Evolutionary conservation across 176 grass and related monocot genomes (phyloP), one percentile per base, ranked within the genome.

Genomic region (Hordeum marinum): DNA sequence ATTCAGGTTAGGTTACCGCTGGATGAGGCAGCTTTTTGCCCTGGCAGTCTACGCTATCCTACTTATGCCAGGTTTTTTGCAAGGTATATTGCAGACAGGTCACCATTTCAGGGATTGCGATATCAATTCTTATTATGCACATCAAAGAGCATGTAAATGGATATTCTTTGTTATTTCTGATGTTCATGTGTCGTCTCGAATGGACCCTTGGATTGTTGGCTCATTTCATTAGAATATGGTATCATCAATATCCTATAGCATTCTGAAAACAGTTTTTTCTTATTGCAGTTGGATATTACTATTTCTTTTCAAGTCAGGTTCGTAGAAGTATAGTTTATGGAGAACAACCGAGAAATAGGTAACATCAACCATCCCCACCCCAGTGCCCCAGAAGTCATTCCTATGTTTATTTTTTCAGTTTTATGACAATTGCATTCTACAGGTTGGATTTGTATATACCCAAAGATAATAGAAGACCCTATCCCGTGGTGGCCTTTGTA

Each of bases 371-470:
- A 29, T 40, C 42, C 43, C 61, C 21, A 18, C 63, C 31, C 9
- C 68, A 68, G 70, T 24, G 65, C 46, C 72, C 72, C 17, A 11
- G 34, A 42, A 78, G 14, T 7, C 21, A 57, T 52, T 37, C 75
- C 23, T 76, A 14, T 63, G 60, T 42, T 81, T 50, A 34, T 34
- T 74, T 40, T 40, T 82, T 82, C 41, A 50, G 75, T 14, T 20
- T 75, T 55, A 77, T 42, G 26, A 73, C 46, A 71, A 62, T 80
- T 77, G 46, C 14, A 45, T 26, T 89, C 26, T 84, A 43, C 86
- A 98, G 96, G 52, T 86, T 99, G 90, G 96, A 99, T 94, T 86
- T 99, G 40, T 99, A 99, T 79, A 85, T 99, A 32, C 96, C 96
- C 64, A 32, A 88, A 70, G 84, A 87, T 84, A 87, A 34, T 68